phyloP scores from a whole-genome alignment of 768 basidiomycete species.

The Panellus pusillus region DNA sequence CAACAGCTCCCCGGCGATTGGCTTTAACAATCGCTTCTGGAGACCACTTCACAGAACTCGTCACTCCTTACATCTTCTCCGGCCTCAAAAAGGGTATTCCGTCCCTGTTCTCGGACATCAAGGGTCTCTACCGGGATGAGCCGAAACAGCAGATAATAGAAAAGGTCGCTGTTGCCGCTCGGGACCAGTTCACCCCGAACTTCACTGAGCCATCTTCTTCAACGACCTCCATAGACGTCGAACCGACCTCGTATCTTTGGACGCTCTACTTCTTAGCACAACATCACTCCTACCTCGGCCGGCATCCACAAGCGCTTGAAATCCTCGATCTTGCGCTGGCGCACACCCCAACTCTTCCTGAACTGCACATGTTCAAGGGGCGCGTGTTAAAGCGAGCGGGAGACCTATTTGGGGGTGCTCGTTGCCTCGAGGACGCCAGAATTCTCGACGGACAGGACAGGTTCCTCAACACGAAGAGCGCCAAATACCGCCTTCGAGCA shows the following conservation, averaged over 20 bases:
- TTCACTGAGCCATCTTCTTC: conserved; percentile 23
- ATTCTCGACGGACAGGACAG: conserved; percentile 91
- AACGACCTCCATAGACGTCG: conserved; percentile 30
- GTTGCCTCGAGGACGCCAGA: conserved; percentile 77
- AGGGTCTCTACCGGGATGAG: conserved; percentile 69
- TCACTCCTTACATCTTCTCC: conserved; percentile 63
- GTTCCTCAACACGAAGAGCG: conserved; percentile 91
- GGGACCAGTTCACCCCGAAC: conserved; percentile 34
- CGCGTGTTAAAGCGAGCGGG: conserved; percentile 86
- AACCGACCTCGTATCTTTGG: conserved; percentile 90
- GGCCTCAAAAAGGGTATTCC: conserved; percentile 86
- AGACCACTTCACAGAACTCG: conserved; percentile 66
- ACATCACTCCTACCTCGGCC: conserved; percentile 71
- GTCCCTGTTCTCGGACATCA: conserved; percentile 90
- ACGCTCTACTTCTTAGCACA: conserved; percentile 93
- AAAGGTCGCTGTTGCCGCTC: conserved; percentile 57
- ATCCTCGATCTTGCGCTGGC: conserved; percentile 64
- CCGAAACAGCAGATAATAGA: conserved; percentile 71
- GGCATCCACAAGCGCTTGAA: conserved; percentile 52
- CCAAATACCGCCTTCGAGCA: conserved; percentile 85
- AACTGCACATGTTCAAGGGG: conserved; percentile 79
- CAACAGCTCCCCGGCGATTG: conserved; percentile 71
- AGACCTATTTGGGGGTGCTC: conserved; percentile 73
- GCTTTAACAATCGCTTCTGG: conserved; percentile 67
- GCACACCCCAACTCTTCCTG: conserved; percentile 94